These are phyloP conservation scores for Drosera spatulata DNA, from an alignment of 179 eudicot genomes.

Conservation along the genomic window DNA sequence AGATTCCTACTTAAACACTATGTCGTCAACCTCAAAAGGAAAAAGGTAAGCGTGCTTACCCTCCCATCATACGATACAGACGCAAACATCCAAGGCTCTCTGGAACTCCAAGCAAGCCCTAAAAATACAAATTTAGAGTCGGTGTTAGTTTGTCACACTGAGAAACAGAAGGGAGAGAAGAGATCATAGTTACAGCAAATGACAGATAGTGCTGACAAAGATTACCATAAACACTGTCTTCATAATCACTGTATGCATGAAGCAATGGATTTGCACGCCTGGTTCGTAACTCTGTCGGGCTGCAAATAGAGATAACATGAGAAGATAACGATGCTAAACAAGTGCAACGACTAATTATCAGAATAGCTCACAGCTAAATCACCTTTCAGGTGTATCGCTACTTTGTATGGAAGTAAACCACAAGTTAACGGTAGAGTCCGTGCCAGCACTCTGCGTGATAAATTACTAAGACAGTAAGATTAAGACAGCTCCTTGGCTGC, in stretches of 20 bases:
- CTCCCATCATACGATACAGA: conserved; percentile 96
- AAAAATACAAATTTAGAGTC: conserved; percentile 12
- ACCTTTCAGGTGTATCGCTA: conserved; percentile 43
- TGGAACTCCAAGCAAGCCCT: conserved; percentile 94
- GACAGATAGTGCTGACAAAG: conserved; percentile 2
- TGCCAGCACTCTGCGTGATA: conserved; percentile 76
- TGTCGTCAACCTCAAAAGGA: too few species aligned
- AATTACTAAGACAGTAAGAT: too few species aligned
- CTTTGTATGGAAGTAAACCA: conserved; percentile 57
- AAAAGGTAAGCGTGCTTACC: conserved; percentile 33
- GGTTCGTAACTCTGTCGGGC: conserved; percentile 32
- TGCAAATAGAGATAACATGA: conserved; percentile 17
- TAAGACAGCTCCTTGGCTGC: too few species aligned
- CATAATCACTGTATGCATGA: conserved; percentile 72
- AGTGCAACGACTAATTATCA: neutral
- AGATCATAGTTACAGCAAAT: too few species aligned
- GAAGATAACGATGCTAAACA: neutral
- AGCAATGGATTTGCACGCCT: conserved; percentile 48
- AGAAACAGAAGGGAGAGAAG: too few species aligned
- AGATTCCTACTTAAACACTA: too few species aligned
- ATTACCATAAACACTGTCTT: conserved; percentile 94
- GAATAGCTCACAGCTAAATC: conserved; percentile 3
- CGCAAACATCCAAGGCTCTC: conserved; percentile 90
- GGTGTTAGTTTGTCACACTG: neutral
- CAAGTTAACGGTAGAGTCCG: conserved; percentile 81